A percentile compares a stretch with the other conserved stretches of the same genome.
phyloP scores from a whole-genome alignment of 306 rosid species.

The Quercus glauca region DNA sequence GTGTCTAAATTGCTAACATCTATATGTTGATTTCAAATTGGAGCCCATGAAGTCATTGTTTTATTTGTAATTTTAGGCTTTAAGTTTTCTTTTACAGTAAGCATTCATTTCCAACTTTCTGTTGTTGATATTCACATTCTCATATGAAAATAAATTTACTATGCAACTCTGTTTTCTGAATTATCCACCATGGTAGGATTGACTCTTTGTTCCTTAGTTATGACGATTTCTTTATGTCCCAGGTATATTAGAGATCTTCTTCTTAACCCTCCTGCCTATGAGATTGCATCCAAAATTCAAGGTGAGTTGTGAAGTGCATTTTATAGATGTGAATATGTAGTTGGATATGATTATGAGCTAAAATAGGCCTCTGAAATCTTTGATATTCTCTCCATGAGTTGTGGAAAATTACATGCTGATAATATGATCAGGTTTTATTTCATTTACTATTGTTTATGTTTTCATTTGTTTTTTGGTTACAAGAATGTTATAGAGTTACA shows the following conservation, averaged over 20 bases:
- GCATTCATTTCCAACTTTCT: background rate
- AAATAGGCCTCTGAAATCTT: background rate
- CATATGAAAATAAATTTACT: background rate
- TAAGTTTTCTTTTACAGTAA: background rate
- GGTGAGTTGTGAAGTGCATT: slow-evolving; percentile 41
- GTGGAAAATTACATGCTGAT: background rate
- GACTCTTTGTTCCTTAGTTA: slow-evolving; percentile 9
- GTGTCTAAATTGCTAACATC: background rate
- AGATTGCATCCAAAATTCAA: slow-evolving; percentile 82
- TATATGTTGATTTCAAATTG: background rate
- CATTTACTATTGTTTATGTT: background rate
- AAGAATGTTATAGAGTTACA: background rate
- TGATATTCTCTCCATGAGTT: background rate
- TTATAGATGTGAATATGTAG: slow-evolving; percentile 12
- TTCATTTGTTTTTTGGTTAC: background rate
- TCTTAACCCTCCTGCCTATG: slow-evolving; percentile 91
- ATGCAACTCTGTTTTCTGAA: background rate
- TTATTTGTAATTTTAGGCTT: background rate
- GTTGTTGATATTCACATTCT: background rate
- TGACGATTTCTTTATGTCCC: background rate
- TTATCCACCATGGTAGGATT: background rate
- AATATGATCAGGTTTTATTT: background rate
- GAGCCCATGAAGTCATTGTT: background rate
- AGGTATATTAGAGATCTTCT: slow-evolving; percentile 89
- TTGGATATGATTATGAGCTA: background rate